Conservation (phyloP, 2,329 filamentous ascomycete species). For the Fusarium sp. region DNA sequence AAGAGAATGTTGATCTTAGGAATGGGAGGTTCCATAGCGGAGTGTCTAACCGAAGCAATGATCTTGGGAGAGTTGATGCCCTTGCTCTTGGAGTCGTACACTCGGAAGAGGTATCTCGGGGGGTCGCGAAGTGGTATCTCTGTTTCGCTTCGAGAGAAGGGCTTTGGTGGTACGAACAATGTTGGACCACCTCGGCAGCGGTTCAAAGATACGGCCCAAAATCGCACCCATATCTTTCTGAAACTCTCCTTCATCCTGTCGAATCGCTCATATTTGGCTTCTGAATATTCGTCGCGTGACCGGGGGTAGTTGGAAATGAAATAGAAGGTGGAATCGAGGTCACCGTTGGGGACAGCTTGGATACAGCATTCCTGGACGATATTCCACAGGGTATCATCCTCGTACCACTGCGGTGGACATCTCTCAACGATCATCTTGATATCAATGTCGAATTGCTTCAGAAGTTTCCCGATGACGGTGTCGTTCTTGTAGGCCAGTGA, state of each 20-base stretch:
- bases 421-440: neutral
- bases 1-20: no score
- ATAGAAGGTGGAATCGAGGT: neutral
- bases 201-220: neutral
- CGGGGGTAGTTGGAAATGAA: neutral
- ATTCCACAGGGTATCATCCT: neutral
- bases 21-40: no score
- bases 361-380: neutral
- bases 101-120: no score
- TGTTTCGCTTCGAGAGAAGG: no score
- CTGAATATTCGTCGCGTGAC: no score
- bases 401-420: no score
- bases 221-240: neutral
- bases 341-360: neutral
- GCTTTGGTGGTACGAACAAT: neutral
- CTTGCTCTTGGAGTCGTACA: no score
- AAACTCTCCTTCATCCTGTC: accelerated
- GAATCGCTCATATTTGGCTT: no score
- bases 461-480: neutral
- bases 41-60: no score
- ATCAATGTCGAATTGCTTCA: neutral
- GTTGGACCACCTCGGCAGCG: neutral
- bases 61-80: no score
- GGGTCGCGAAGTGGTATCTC: no score
- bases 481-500: no score